Evolutionary conservation across 306 rosid genomes (phyloP), one percentile per base, ranked within the genome.

Genomic region (Inga laurina): DNA sequence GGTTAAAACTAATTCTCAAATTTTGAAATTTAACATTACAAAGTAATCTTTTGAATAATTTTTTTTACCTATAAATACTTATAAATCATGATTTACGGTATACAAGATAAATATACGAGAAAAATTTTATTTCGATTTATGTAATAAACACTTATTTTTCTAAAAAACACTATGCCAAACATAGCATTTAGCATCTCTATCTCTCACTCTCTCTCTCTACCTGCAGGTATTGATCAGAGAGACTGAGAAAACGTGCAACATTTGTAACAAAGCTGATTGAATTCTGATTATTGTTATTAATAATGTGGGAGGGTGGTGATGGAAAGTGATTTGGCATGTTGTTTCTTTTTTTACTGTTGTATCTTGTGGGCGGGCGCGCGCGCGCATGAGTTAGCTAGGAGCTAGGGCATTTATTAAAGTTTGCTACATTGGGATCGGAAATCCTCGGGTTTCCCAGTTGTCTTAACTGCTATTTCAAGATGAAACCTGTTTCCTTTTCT

Each of bases 391-490:
- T 13, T 57, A 14, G 43, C 8, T 65, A 6, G 8, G 30, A 57
- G 64, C 65, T 59, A 14, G 43, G 39, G 12, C 52, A 76, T 18
- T 76, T 56, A 76, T 39, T 57, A 71, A 56, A 76, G 52, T 76
- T 74, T 18, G 78, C 10, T 22, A 19, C 27, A 44, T 71, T 64
- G 71, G 61, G 56, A 30, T 44, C 34, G 45, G 19, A 64, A 81
- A n/a, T 66, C 70, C 72, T 72, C 48, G 35, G 62, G 70, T 51
- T 14, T 76, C 66, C 4, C 73, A 12, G 9, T 78, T 21, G 80
- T 77, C 67, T 73, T 41, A 37, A 1, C 22, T 75, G 75, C 51
- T 87, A 78, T 81, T 76, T 81, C 12, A 74, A 45, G 45, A 80
- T 49, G 12, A 37, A 34, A 65, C 21, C 72, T 24, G 45, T 34